These are phyloP conservation scores for Gnomoniopsis sp. DNA, from an alignment of 2,329 filamentous ascomycete species.

Conservation along the genomic window DNA sequence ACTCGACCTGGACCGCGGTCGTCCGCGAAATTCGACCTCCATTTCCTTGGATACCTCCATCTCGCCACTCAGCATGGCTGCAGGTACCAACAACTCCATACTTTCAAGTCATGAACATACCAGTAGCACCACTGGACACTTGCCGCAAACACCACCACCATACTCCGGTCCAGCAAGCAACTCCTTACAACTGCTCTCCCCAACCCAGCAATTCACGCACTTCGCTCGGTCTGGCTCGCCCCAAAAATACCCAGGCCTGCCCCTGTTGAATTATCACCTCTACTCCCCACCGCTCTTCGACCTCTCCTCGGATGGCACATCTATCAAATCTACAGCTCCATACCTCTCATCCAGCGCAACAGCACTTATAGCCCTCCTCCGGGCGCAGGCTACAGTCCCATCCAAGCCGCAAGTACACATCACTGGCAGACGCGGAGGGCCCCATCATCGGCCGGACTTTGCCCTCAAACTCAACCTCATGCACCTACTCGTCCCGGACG, in stretches of 20 bases:
- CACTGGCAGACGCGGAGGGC: conserved; percentile 44
- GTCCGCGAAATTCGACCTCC: conserved; percentile 4
- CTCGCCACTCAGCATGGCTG: neutral
- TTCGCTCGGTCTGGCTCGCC: conserved; percentile 26
- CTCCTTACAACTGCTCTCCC: conserved; percentile 10
- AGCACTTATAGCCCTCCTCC: conserved; percentile 44
- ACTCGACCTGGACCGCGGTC: neutral
- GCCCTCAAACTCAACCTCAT: conserved; percentile 53
- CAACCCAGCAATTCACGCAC: conserved; percentile 6
- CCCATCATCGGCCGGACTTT: conserved; percentile 46
- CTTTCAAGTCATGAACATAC: neutral
- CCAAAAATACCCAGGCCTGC: conserved; percentile 44
- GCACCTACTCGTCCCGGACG: conserved; percentile 47
- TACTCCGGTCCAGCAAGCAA: conserved; percentile 31
- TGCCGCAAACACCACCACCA: conserved; percentile 27
- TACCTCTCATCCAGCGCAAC: conserved; percentile 44
- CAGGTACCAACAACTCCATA: neutral
- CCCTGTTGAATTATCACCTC: conserved; percentile 46
- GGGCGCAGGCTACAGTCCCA: conserved; percentile 47
- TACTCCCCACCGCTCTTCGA: conserved; percentile 51
- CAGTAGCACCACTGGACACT: neutral
- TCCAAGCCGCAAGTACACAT: conserved; percentile 53
- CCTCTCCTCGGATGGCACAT: conserved; percentile 45
- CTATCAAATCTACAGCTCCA: conserved; percentile 44
- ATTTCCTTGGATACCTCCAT: neutral